Base-by-base conservation (phyloP, 805 yeast genomes). In the Kodamaea kaohsiungensis region DNA sequence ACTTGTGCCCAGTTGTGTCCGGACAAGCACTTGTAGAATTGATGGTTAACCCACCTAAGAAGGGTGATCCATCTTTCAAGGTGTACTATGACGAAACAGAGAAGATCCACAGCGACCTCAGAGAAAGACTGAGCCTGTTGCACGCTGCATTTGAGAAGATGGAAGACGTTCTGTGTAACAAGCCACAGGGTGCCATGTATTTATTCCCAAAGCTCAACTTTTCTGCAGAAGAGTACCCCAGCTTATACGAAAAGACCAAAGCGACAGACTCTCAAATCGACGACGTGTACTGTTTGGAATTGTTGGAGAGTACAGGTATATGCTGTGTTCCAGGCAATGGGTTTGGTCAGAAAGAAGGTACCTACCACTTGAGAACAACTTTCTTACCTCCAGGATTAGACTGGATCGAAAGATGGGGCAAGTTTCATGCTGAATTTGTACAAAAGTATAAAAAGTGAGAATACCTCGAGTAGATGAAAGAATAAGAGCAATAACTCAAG, bases 251-350 rank as follows among this genome's bases (percentile, higher is more conserved):
- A 25, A 78, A 77, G 43, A 96, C 98, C 35, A 74, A 77, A 52
- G 75, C 78, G 53, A 65, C 68, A 30, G 84, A 82, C 19, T 66
- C 83, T 63, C 75, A 80, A 45, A 87, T 96, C 17, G 99, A 95
- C 69, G 97, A 89, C 68, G 84, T 88, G 59, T 95, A 95, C 76
- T 92, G 98, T 71, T 78, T 87, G 67, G 87, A 87, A 61, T 77
- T 95, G 55, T 79, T 95, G 60, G 93, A 93, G 59, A 70, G 75
- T 47, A 91, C 99, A 6, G 99, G 99, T 62, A 91, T 95, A 56
- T 95, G 99, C 73, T 90, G 96, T 45, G 96, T 95, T 58, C 98
- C 99, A 30, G 99, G 99, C 42, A 85, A 91, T 35, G 99, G 99
- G 0, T 95, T 95, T 64, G 98, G 98, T 33, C 99, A 95, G 73